These are phyloP conservation scores for Skeletonema menzelii DNA, from an alignment of 108 stramenopile genomes.

Conservation along the genomic window DNA sequence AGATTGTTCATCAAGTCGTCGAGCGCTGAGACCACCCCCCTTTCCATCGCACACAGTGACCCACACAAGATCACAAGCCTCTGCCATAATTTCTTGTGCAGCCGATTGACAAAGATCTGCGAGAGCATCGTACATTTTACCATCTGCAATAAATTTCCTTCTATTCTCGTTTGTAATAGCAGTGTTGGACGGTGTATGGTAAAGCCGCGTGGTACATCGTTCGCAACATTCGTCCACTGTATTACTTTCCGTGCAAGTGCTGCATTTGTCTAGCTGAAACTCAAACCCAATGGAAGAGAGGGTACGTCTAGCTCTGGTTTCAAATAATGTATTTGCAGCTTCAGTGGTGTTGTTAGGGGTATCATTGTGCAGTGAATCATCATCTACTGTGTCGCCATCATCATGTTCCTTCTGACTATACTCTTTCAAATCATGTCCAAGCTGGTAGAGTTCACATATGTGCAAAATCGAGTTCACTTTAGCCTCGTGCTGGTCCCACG, in stretches of 20 bases:
- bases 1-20: neutral
- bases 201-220: constrained; percentile 50
- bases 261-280: constrained; percentile 6
- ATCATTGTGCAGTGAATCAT: neutral
- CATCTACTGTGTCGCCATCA: neutral
- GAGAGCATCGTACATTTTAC: constrained; percentile 74
- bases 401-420: constrained; percentile 7
- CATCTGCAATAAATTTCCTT: constrained; percentile 67
- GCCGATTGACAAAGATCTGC: constrained; percentile 61
- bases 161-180: constrained; percentile 59
- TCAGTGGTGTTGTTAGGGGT: neutral
- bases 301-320: constrained; percentile 12
- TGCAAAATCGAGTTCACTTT: constrained; percentile 14
- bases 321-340: neutral
- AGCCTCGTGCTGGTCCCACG: constrained; percentile 23
- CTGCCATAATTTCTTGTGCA: constrained; percentile 71
- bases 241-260: neutral
- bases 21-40: constrained; percentile 15
- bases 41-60: constrained; percentile 55
- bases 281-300: constrained; percentile 26
- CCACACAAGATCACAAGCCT: constrained; percentile 66
- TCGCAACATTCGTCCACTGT: neutral
- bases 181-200: constrained; percentile 55
- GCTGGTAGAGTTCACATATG: constrained; percentile 14
- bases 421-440: constrained; percentile 9